Evolutionary conservation across 2,329 filamentous ascomycete genomes (phyloP), one percentile per base, ranked within the genome.

Genomic region (Monosporascus sp.): DNA sequence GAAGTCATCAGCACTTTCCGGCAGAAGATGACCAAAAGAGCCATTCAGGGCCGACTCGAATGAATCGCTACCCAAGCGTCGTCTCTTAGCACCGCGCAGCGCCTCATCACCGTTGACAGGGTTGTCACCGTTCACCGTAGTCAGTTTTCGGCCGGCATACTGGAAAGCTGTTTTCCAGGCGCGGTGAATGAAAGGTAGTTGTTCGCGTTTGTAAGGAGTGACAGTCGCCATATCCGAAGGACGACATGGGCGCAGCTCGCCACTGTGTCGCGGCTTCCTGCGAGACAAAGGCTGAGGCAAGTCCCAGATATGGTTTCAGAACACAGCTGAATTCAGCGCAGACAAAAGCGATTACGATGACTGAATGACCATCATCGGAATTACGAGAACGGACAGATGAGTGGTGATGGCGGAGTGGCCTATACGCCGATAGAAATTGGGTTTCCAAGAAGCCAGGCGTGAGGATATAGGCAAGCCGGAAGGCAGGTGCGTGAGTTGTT

Each of bases 181-280:
- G 65, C 79, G 75, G 60, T 80, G 77, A 55, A 82, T 75, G 66
- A 78, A 82, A 55, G 80, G 78, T 53, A 77, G 70, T 61, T 71
- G 70, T 61, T 71, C 74, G 69, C 76, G 75, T 68, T 73, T 72
- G 63, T 71, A 75, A 57, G 72, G 70, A 64, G 67, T 72, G 63
- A 72, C 70, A 62, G 71, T 68, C 64, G 76, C 75, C 79, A 82
- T 82, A 69, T 65, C 64, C 65, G 64, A 65, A 65, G 60, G 60
- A 59, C 62, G 60, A 67, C 68, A 71, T 69, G 61, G 60, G 64
- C 64, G 64, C 64, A 64, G 59, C 56, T 58, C 57, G 64, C 65
- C 65, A 67, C 63, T 49, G 50, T 37, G 50, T 48, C 51, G 65
- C 59, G 62, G 62, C 57, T 57, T 54, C 51, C 59, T 62, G 55